Percentiles rank a stretch among this genome's conserved stretches.
phyloP scores from a whole-genome alignment of 768 basidiomycete species.

The Boletus eberwhitei region DNA sequence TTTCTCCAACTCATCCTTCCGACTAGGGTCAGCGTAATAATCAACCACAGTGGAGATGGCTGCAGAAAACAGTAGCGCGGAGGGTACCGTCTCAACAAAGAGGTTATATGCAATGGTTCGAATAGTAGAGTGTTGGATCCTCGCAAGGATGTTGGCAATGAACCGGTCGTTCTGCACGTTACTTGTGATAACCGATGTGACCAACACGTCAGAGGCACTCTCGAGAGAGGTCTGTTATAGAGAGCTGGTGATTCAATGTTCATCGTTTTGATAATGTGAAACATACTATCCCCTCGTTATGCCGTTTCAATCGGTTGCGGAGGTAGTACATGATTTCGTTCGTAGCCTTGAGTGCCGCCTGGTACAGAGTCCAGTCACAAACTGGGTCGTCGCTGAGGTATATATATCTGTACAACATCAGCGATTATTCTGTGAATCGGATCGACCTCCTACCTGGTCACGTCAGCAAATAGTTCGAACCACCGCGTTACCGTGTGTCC shows the following conservation, averaged over 20 bases:
- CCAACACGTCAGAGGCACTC: constrained; percentile 19
- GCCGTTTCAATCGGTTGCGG: constrained; percentile 17
- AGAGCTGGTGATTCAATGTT: background rate
- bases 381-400: constrained; percentile 33
- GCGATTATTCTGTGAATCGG: background rate
- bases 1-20: constrained; percentile 31
- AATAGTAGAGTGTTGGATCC: constrained; percentile 5
- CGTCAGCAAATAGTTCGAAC: constrained; percentile 47
- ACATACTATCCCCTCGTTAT: constrained; percentile 21
- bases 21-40: constrained; percentile 50
- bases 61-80: constrained; percentile 53
- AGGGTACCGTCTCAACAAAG: constrained; percentile 54
- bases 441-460: constrained; percentile 29
- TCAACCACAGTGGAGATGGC: constrained; percentile 55
- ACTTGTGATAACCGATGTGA: constrained; percentile 17
- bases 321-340: constrained; percentile 26
- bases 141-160: constrained; percentile 16
- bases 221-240: constrained; percentile 16
- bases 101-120: constrained; percentile 45
- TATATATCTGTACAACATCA: constrained; percentile 31
- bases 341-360: constrained; percentile 26
- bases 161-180: constrained; percentile 25
- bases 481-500: constrained; percentile 41
- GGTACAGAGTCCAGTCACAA: constrained; percentile 33
- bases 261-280: background rate